These are phyloP conservation scores for Rhizomucor pusillus DNA, from an alignment of 371 early-diverging fungal genomes.

Conservation along the genomic window DNA sequence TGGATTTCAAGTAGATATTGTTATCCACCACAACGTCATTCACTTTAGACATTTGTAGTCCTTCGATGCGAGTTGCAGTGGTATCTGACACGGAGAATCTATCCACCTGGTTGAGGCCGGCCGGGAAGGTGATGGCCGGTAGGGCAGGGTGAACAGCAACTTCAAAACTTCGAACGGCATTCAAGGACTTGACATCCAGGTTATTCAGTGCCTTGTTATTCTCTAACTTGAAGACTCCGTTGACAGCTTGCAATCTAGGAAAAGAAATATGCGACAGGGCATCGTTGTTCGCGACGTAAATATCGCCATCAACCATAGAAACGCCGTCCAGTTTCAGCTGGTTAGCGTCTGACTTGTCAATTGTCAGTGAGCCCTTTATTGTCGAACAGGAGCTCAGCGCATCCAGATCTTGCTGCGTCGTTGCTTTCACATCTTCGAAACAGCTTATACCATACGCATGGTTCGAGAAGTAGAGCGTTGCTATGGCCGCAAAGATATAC, in stretches of 20 bases:
- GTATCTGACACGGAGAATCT: constrained; percentile 40
- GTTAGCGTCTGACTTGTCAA: constrained; percentile 23
- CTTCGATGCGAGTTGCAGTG: constrained; percentile 39
- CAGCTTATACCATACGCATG: constrained; percentile 7
- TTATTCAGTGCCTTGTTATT: constrained; percentile 41
- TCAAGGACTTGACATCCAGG: constrained; percentile 32
- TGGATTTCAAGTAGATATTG: constrained; percentile 44
- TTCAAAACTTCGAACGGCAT: constrained; percentile 29
- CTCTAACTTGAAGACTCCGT: constrained; percentile 36
- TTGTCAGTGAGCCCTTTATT: constrained; percentile 38
- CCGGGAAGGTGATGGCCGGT: constrained; percentile 33
- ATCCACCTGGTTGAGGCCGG: constrained; percentile 32
- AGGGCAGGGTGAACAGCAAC: constrained; percentile 45
- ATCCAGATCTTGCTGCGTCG: constrained; percentile 44
- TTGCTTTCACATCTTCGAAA: constrained; percentile 21
- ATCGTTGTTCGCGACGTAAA: constrained; percentile 39
- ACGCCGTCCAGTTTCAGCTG: constrained; percentile 29
- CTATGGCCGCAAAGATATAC: background rate
- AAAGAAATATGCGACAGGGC: constrained; percentile 30
- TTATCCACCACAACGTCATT: constrained; percentile 42
- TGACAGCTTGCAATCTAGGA: constrained; percentile 38
- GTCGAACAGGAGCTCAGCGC: constrained; percentile 34
- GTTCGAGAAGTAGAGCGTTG: too few relatives aligned
- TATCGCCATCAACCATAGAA: constrained; percentile 36
- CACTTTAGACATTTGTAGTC: constrained; percentile 26